Base-by-base conservation (phyloP, 2,329 filamentous ascomycete species). In the Fusarium virguliforme region DNA sequence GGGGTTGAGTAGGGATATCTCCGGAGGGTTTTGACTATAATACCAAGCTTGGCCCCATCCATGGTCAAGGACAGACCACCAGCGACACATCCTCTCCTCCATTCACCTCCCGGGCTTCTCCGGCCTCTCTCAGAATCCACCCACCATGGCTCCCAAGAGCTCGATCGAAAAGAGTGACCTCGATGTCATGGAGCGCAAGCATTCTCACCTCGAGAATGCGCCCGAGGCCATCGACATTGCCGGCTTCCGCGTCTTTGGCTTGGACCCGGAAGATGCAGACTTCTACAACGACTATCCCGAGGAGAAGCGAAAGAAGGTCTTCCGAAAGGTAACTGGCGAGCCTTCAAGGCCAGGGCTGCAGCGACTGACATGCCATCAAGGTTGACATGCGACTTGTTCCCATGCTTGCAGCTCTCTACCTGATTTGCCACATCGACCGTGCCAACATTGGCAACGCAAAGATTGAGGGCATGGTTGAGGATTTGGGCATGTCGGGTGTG, bases 391-490 rank as follows among this genome's bases (percentile, higher is more conserved):
- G 74, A 10, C 70, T 78, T 6, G 64, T 78, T 18, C 84, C 84
- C 1, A 80, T 79, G 89, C 50, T 92, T 89, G 81, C 90, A 61
- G 6, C 82, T 63, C 78, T 89, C 0, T 89, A 89, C 72, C 74
- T 90, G 2, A 81, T 89, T 4, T 86, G 85, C 72, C 89, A 88
- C 63, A 81, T 90, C 4, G 88, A 90, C 69, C 78, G 86, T 8
- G 85, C 85, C 8, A 90, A 89, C 72, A 78, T 78, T 9, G 76
- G 76, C 6, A 88, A 88, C 77, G 86, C 87, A 4, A 88, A 87
- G 77, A 85, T 88, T 38, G 78, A 77, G 62, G 77, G 78, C 40
- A 73, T 80, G 66, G 72, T 76, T 41, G 64, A 84, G 24, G 71
- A 83, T 77, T 57, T 76, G 50, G 61, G 84, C 26, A 86, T 92